Conservation (phyloP, 2,329 filamentous ascomycete species). For the Aschersonia sp. region DNA sequence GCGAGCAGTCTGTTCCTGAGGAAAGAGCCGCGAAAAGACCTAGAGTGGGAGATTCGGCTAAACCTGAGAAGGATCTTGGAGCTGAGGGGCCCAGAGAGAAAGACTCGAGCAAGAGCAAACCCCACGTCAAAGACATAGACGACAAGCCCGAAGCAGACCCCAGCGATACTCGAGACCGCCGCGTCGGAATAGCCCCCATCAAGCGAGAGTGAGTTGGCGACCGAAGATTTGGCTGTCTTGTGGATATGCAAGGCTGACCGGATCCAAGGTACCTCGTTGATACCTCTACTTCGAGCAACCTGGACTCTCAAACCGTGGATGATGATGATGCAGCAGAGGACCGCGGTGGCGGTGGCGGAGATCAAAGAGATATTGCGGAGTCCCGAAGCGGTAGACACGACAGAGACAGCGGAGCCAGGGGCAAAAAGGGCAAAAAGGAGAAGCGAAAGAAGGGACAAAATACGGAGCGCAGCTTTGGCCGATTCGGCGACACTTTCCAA, state of each 20-base stretch:
- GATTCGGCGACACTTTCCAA: conserved; percentile 59
- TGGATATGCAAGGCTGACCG: conserved; percentile 1
- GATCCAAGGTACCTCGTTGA: conserved; percentile 27
- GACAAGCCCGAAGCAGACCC: conserved; percentile 2
- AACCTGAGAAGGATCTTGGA: background rate
- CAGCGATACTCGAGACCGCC: conserved; percentile 11
- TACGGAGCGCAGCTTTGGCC: conserved; percentile 66
- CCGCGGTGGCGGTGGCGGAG: conserved; percentile 12
- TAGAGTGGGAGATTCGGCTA: conserved; percentile 29
- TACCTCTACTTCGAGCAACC: conserved; percentile 12
- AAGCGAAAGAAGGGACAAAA: conserved; percentile 56
- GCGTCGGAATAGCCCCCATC: conserved; percentile 52
- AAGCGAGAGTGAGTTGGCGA: conserved; percentile 49
- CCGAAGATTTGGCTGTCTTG: background rate
- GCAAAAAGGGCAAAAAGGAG: conserved; percentile 25
- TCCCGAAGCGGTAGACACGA: conserved; percentile 33
- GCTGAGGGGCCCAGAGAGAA: background rate
- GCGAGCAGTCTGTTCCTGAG: conserved; percentile 3
- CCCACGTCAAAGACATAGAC: background rate
- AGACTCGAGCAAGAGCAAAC: background rate
- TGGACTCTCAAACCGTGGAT: conserved; percentile 10
- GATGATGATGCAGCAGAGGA: conserved; percentile 37
- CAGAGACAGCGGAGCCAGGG: conserved; percentile 28
- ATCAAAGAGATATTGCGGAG: conserved; percentile 15
- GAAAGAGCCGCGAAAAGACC: conserved; percentile 43